Percentiles rank a stretch among this genome's conserved stretches.
These are phyloP conservation scores for Gillenia trifoliata DNA, from an alignment of 306 rosid species.

Conservation along the genomic window DNA sequence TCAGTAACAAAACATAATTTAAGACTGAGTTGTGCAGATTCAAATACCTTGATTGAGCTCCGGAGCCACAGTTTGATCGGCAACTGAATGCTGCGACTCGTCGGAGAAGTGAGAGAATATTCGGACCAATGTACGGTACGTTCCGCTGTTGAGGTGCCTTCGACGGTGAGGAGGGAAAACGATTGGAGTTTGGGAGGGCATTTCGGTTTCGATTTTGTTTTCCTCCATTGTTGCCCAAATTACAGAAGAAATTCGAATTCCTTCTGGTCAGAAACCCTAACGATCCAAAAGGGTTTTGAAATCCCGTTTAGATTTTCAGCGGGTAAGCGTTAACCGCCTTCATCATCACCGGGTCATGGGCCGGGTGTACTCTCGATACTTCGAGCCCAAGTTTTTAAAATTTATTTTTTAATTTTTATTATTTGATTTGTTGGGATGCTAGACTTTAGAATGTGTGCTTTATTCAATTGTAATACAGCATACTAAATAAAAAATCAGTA, in stretches of 20 bases:
- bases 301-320: background rate
- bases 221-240: background rate
- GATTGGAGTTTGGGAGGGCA: background rate
- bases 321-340: background rate
- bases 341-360: background rate
- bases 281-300: background rate
- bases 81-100: background rate
- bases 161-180: background rate
- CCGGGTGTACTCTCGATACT: background rate
- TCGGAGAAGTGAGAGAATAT: background rate
- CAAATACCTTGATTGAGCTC: background rate
- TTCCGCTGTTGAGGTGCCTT: background rate
- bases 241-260: background rate
- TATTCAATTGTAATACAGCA: too few relatives aligned
- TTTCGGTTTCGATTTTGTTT: background rate
- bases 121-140: background rate
- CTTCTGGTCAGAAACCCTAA: background rate
- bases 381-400: too few relatives aligned
- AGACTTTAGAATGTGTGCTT: too few relatives aligned
- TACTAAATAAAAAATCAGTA: too few relatives aligned
- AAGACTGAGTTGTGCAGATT: background rate
- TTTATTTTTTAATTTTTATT: too few relatives aligned
- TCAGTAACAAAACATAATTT: background rate
- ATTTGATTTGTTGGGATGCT: too few relatives aligned
- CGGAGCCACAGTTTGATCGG: background rate